Evolutionary conservation across 805 yeast species (phyloP).

Genomic region (Wickerhamomyces rabaulensis): DNA sequence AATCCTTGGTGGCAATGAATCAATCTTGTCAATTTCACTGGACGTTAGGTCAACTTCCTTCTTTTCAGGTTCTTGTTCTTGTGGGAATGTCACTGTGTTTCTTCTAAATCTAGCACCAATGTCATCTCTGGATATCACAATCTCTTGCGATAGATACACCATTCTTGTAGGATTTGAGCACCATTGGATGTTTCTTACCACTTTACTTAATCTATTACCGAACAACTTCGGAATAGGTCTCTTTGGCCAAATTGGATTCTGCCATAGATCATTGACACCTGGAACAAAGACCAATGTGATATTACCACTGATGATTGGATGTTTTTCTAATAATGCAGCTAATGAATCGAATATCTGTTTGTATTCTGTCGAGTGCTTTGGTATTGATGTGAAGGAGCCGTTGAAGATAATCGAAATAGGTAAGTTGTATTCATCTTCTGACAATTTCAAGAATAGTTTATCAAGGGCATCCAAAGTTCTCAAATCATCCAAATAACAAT

Average conservation of each 20-base stretch:
- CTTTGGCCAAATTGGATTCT: conserved; percentile 74
- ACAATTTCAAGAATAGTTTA: conserved; percentile 53
- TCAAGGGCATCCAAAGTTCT: conserved; percentile 57
- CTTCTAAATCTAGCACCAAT: conserved; percentile 64
- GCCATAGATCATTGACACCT: conserved; percentile 94
- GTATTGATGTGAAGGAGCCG: conserved; percentile 73
- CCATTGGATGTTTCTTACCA: conserved; percentile 49
- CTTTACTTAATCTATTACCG: conserved; percentile 58
- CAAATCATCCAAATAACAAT: conserved; percentile 59
- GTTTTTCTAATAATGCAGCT: conserved; percentile 58
- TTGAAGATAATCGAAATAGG: conserved; percentile 72
- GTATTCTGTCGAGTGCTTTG: conserved; percentile 57
- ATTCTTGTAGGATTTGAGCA: conserved; percentile 77
- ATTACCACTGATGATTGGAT: conserved; percentile 43
- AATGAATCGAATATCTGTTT: conserved; percentile 69
- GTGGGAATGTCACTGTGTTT: conserved; percentile 55
- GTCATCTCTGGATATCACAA: conserved; percentile 70
- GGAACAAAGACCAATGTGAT: conserved; percentile 73
- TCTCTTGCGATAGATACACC: conserved; percentile 78
- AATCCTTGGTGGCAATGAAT: conserved; percentile 39
- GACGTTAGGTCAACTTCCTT: conserved; percentile 17
- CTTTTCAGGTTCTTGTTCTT: conserved; percentile 18
- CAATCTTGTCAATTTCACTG: conserved; percentile 26
- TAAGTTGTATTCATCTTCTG: conserved; percentile 38
- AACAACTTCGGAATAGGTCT: conserved; percentile 66